Percentiles rank a stretch among this genome's conserved stretches.
Conservation (phyloP, 495 filamentous ascomycete genomes). For the Pyronema omphalodes region DNA sequence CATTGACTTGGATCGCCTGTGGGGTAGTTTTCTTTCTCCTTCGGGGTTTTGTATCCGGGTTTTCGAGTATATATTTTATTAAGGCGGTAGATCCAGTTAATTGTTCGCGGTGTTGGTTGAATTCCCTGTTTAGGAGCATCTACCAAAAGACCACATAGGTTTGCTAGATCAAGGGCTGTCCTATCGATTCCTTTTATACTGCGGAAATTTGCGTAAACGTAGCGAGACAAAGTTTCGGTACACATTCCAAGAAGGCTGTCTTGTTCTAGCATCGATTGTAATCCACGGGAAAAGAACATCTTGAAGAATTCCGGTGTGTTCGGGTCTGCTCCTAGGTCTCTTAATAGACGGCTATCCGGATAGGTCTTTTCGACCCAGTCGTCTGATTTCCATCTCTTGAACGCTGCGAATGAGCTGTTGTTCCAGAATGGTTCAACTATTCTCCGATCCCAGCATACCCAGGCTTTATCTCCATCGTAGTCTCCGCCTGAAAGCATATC, state of each 20-base stretch:
- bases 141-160: constrained; percentile 58
- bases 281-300: constrained; percentile 13
- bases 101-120: constrained; percentile 27
- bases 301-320: constrained; percentile 35
- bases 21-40: constrained; percentile 27
- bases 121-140: constrained; percentile 67
- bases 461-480: constrained; percentile 78
- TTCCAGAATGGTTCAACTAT: constrained; percentile 64
- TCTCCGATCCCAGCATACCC: constrained; percentile 74
- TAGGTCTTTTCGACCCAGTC: constrained; percentile 30
- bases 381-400: constrained; percentile 33
- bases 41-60: constrained; percentile 26
- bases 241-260: constrained; percentile 49
- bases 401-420: constrained; percentile 33
- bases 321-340: background rate
- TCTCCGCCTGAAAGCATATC: constrained; percentile 79
- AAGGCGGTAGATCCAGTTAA: constrained; percentile 26
- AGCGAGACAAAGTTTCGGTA: constrained; percentile 52
- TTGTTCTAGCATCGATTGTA: constrained; percentile 30
- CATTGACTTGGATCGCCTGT: constrained; percentile 24
- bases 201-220: constrained; percentile 37
- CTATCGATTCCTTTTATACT: constrained; percentile 31
- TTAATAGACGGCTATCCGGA: background rate
- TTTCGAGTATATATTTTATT: constrained; percentile 15
- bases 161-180: constrained; percentile 40